phyloP scores from a whole-genome alignment of 1,139 yeast species.

The Yamadazyma mexicana region DNA sequence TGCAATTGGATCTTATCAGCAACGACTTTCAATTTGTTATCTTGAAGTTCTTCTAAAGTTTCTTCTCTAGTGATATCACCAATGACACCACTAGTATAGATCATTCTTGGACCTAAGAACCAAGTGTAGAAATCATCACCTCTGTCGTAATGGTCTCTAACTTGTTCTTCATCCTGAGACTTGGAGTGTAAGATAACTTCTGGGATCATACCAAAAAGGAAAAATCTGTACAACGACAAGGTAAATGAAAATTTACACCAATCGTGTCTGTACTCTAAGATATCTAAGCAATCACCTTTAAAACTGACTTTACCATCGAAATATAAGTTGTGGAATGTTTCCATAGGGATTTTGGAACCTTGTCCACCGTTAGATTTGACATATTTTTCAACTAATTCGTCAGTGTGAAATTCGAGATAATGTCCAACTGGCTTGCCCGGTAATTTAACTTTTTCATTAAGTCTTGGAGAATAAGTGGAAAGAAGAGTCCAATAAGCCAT shows the following conservation, averaged over 20 bases:
- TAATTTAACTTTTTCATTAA: conserved; percentile 72
- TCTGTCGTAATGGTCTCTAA: conserved; percentile 92
- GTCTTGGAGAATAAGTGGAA: conserved; percentile 77
- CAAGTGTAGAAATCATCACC: conserved; percentile 95
- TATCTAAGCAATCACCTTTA: conserved; percentile 85
- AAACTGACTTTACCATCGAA: conserved; percentile 83
- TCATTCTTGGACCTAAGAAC: conserved; percentile 94
- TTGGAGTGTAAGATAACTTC: conserved; percentile 90
- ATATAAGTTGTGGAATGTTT: conserved; percentile 86
- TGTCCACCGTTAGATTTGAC: conserved; percentile 53
- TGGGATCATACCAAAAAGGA: conserved; percentile 87
- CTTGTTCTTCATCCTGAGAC: conserved; percentile 96
- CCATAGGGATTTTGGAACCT: conserved; percentile 82
- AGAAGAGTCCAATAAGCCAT: conserved; percentile 81
- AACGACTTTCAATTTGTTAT: conserved; percentile 82
- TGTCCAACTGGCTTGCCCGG: conserved; percentile 80
- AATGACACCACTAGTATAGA: conserved; percentile 86
- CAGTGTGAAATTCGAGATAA: conserved; percentile 81
- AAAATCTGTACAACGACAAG: conserved; percentile 71
- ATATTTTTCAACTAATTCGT: conserved; percentile 70
- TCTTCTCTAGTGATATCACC: conserved; percentile 71
- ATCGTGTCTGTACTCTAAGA: conserved; percentile 84
- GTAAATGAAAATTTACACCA: conserved; percentile 88
- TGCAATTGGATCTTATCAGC: conserved; percentile 82
- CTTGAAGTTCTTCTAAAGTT: conserved; percentile 84